Evolutionary conservation across 176 grass and related monocot genomes (phyloP).

Genomic region (Triticum urartu): DNA sequence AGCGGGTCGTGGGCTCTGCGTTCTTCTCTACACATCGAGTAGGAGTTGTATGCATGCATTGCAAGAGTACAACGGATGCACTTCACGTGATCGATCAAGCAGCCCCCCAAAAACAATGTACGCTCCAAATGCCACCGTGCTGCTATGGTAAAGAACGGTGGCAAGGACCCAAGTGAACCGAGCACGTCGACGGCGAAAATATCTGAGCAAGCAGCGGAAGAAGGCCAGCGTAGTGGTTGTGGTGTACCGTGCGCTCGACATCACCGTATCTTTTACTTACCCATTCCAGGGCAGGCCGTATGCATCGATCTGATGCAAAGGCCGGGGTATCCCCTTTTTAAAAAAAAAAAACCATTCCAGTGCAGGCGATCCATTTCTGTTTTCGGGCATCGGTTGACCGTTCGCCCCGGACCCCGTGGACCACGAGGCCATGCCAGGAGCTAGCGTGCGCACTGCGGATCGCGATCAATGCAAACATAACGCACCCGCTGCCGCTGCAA

Average conservation of each 20-base stretch:
- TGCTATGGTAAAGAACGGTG: not conserved
- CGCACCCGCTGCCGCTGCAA: not conserved
- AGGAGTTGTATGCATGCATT: not conserved
- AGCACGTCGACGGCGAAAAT: not conserved
- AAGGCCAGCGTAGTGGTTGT: not conserved
- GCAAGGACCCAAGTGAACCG: too few relatives aligned
- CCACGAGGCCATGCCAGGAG: not conserved
- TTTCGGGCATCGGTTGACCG: not conserved
- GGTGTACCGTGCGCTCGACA: not conserved
- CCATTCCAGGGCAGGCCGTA: not conserved
- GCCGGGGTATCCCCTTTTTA: too few relatives aligned
- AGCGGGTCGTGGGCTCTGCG: not conserved
- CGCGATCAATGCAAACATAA: not conserved
- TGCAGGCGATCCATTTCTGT: conserved; percentile 4
- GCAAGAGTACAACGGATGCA: not conserved
- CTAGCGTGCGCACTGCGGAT: not conserved
- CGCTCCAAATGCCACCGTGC: not conserved
- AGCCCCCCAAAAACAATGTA: not conserved
- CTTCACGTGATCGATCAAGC: not conserved
- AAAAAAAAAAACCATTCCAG: not conserved
- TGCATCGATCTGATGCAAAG: too few relatives aligned
- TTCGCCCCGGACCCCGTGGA: not conserved
- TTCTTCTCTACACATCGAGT: not conserved
- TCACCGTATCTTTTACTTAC: not conserved
- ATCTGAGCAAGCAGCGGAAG: not conserved